Evolutionary conservation across 257 asterid species (phyloP).

Genomic region (Solanum medicagineum): DNA sequence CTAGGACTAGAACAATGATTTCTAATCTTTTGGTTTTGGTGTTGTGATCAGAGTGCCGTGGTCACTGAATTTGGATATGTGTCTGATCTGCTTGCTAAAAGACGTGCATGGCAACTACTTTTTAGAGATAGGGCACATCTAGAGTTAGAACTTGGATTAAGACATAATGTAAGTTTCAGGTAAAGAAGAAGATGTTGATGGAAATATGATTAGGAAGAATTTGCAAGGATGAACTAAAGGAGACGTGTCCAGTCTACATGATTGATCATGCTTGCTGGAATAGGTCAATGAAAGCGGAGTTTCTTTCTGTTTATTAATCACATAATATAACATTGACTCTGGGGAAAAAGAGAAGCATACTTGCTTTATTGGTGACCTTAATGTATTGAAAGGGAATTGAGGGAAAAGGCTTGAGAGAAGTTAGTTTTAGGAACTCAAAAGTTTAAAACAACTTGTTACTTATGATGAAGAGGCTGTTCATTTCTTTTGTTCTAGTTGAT

Average conservation of each 20-base stretch:
- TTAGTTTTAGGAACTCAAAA: not conserved
- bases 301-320: not conserved
- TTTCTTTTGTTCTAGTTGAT: not conserved
- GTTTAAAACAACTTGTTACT: not conserved
- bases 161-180: not conserved
- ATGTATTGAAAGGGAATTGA: not conserved
- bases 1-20: not conserved
- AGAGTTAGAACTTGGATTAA: not conserved
- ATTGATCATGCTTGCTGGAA: not conserved
- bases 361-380: not conserved
- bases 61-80: not conserved
- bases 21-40: not conserved
- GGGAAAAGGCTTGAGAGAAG: not conserved
- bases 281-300: not conserved
- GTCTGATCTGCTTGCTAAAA: not conserved
- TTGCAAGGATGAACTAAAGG: not conserved
- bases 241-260: not conserved
- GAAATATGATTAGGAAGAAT: not conserved
- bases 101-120: not conserved
- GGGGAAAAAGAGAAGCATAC: not conserved
- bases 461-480: not conserved
- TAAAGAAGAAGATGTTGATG: not conserved
- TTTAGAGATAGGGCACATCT: not conserved
- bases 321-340: not conserved
- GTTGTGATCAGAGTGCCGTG: not conserved